A percentile compares a stretch with the other conserved stretches of the same genome.
These are phyloP conservation scores for Exophiala sp. DNA, from an alignment of 2,329 filamentous ascomycete species.

Conservation along the genomic window DNA sequence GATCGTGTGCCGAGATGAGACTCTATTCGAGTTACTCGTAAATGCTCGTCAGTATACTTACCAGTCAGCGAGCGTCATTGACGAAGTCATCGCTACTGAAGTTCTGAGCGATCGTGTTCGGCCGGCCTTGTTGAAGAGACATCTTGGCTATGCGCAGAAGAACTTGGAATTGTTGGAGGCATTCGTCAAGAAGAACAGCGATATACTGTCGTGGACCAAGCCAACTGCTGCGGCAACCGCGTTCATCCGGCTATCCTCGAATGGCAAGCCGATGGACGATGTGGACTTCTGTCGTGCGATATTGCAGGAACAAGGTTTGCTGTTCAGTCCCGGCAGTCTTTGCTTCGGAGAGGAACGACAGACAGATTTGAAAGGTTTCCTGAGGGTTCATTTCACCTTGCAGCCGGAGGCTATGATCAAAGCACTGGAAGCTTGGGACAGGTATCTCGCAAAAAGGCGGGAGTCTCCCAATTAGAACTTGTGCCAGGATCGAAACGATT, in stretches of 20 bases:
- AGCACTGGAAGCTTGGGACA: conserved; percentile 12
- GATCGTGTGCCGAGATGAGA: conserved; percentile 66
- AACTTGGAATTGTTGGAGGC: conserved; percentile 64
- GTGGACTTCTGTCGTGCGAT: conserved; percentile 67
- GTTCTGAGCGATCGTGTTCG: conserved; percentile 65
- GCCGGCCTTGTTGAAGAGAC: conserved; percentile 58
- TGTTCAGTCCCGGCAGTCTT: conserved; percentile 68
- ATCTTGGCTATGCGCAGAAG: conserved; percentile 62
- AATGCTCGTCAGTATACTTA: conserved; percentile 76
- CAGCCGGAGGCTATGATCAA: conserved; percentile 11
- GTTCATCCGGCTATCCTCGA: conserved; percentile 64
- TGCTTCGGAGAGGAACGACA: conserved; percentile 61
- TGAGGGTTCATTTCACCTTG: conserved; percentile 22
- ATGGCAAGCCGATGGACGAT: conserved; percentile 63
- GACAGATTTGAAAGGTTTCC: conserved; percentile 18
- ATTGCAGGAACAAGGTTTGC: conserved; percentile 64
- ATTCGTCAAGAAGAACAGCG: conserved; percentile 59
- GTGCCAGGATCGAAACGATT: too few relatives aligned
- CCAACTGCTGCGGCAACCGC: conserved; percentile 77
- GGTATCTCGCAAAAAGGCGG: conserved; percentile 12
- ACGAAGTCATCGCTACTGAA: conserved; percentile 73
- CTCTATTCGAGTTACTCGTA: conserved; percentile 62
- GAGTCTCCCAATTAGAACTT: not conserved
- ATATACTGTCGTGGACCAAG: conserved; percentile 65
- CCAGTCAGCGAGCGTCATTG: conserved; percentile 76